Evolutionary conservation across 2,329 filamentous ascomycete species (phyloP), one percentile per base, ranked within the genome.

Genomic region (Acephala macrosclerotiorum): DNA sequence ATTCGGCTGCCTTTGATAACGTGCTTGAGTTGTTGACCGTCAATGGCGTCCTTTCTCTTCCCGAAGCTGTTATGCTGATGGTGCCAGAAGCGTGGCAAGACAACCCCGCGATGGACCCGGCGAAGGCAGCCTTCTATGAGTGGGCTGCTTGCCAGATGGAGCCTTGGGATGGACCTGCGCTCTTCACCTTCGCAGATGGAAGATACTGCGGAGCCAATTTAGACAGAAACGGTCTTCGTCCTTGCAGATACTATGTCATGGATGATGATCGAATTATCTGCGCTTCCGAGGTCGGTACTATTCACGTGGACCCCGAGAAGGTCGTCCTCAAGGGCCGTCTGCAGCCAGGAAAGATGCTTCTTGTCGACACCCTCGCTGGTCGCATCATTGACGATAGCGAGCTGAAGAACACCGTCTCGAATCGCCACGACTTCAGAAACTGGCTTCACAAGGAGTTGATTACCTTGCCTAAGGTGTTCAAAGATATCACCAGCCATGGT

Each of bases 101-200:
- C 68, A 97, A 97, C 79, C 84, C 89, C 42, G 84, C 89, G 66
- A 97, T 98, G 91, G 94, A 97, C 75, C 93, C 94, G 64, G 92
- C 93, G 76, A 98, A 98, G 83, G 92, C 94, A 66, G 95, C 95
- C 60, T 98, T 97, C 81, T 98, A 98, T 81, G 94, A 98, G 79
- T 98, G 95, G 94, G 95, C 95, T 75, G 94, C 94, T 71, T 98
- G 95, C 80, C 92, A 97, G 84, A 98, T 98, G 95, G 95, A 98
- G 83, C 94, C 95, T 18, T 98, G 95, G 95, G 95, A 98, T 80
- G 95, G 95, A 20, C 95, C 95, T 38, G 95, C 95, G 63, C 88
- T 98, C 36, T 98, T 98, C 84, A 97, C 94, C 7, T 98, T 98
- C 80, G 93, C 95, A 33, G 95, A 98, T 78, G 95, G 95, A 68